Evolutionary conservation across 208 protist species (phyloP), one percentile per base, ranked within the genome.

Genomic region (Zelonia costaricensis): DNA sequence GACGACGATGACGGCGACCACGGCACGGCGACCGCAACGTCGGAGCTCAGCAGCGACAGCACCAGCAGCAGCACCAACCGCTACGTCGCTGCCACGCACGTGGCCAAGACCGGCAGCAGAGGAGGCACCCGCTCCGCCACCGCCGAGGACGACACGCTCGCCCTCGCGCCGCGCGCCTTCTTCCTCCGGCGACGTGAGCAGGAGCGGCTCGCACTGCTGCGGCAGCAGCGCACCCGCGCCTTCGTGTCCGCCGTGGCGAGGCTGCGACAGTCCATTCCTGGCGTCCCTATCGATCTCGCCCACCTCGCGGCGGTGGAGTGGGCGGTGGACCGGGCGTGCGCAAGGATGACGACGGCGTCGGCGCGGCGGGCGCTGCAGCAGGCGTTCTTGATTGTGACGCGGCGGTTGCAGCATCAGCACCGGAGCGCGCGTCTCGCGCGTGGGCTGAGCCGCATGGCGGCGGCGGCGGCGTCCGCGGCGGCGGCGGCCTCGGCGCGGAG

Each of bases 341-440:
- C 36, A 8, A 22, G 35, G 8, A 64, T 57, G 39, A 54, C 40
- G 0, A 58, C 53, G 9, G 46, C 55, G 7, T 25, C 58, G 28
- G 43, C 60, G 12, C 69, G 61, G 1, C 59, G 61, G 15, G 44
- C 42, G 4, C 48, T 76, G 61, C 76, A 82, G 54, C 65, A 59
- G 22, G 70, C 66, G 31, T 62, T 82, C 10, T 42, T 82, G 40
- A 61, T 76, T n/a, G 76, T 78, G 13, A 69, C 70, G n/a, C 70
- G 54, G 4, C 65, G 65, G 0, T 57, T 78, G 30, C 69, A 69
- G 49, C 62, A 69, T 52, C 58, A 73, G 27, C 51, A 69, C 18
- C 62, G 59, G 3, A 40, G 56, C 9, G 27, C 52, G 43, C 56
- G 30, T 7, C 36, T 66, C 15, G 18, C 42, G 7, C 8, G 45